These are phyloP conservation scores for Hypoxylon fuscum DNA, from an alignment of 495 filamentous ascomycete species.

Conservation along the genomic window DNA sequence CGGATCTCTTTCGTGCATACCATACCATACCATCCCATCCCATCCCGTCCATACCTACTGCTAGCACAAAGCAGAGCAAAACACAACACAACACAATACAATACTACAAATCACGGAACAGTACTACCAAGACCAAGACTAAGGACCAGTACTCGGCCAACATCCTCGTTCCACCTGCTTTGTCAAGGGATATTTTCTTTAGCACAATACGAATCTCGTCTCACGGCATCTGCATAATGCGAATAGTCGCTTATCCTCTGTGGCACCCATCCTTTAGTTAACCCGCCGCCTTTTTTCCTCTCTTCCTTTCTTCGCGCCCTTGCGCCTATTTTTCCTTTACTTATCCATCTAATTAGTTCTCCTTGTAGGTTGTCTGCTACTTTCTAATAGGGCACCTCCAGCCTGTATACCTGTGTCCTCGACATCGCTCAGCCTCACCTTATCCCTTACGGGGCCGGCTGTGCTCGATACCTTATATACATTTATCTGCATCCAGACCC, in stretches of 20 bases:
- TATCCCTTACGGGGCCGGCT: conserved; percentile 14
- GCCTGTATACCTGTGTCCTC: conserved; percentile 17
- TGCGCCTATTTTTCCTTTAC: conserved; percentile 32
- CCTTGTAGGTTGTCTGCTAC: conserved; percentile 15
- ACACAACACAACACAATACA: no score
- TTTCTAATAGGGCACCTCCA: conserved; percentile 18
- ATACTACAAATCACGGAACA: no score
- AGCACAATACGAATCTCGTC: conserved; percentile 35
- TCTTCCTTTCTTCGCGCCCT: conserved; percentile 10
- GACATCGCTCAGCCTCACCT: conserved; percentile 22
- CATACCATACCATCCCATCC: no score
- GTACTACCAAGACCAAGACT: conserved; percentile 2
- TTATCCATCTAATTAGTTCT: conserved; percentile 7
- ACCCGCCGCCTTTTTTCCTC: conserved; percentile 29
- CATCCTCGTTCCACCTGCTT: conserved; percentile 27
- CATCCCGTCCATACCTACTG: no score
- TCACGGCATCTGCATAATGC: conserved; percentile 49
- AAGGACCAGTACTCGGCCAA: conserved; percentile 12
- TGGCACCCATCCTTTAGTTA: conserved; percentile 48
- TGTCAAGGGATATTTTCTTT: conserved; percentile 28
- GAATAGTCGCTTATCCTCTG: conserved; percentile 46
- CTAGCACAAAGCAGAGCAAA: no score
- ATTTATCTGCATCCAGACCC: conserved; percentile 5
- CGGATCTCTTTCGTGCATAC: conserved; percentile 3
- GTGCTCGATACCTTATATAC: conserved; percentile 19